Evolutionary conservation across 164 flowering plant species (phyloP), one percentile per base, ranked within the genome.

Genomic region (Macadamia tetraphylla): DNA sequence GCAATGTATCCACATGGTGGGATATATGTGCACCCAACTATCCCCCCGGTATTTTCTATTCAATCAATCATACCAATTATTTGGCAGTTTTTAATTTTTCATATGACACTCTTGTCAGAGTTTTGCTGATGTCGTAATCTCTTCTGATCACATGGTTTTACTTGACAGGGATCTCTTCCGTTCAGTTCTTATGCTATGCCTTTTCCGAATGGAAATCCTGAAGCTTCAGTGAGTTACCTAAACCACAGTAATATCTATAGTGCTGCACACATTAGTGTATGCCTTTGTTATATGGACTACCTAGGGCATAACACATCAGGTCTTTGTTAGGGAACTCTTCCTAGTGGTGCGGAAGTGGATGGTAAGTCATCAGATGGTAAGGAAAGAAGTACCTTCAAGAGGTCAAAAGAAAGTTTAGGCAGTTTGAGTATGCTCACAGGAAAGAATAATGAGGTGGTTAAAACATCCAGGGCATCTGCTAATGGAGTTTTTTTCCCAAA

Each of bases 361-460:
- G 88, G 85, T 30, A 94, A 86, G 77, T 82, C 85, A 65, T 79
- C 91, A 67, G 94, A 94, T 62, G 90, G 75, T 46, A 94, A 91
- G 78, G 98, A 87, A 81, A 94, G 83, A 73, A 71, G 88, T 64
- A 87, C 96, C 31, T 80, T 91, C 60, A 94, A 94, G 87, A 87
- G 94, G 78, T 88, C 96, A 15, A 87, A 85, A 81, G 88, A 85
- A 64, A 88, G 94, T 74, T 73, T 88, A 73, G 89, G 94, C 43
- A 87, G 87, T 79, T 79, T 88, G 77, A 87, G 83, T 75, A 81
- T 82, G 87, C 75, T 85, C 59, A 81, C 84, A 10, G 88, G 89
- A 51, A 88, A 87, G 79, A 80, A 73, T 66, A 80, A 73, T 77
- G 89, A 83, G 43, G 62, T 31, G 53, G 86, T 71, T 52, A 85